Percentiles rank a stretch among this genome's conserved stretches.
Conservation (phyloP, 768 basidiomycete genomes). For the Dictyophora rubrovolvata region DNA sequence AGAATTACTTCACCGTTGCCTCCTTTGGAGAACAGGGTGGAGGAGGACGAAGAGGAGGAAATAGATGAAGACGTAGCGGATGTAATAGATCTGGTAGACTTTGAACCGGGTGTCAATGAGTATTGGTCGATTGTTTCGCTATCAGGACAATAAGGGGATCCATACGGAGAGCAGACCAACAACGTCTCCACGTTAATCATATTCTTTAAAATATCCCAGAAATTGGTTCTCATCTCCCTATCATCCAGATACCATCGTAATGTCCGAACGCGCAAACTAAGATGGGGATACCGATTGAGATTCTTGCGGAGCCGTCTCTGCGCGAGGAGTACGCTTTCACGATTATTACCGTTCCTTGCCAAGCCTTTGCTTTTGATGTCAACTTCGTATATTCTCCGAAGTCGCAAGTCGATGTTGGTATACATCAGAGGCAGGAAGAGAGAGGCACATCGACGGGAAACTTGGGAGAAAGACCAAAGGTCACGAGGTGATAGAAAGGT, state of each 20-base stretch:
- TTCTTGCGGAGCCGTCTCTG: background rate
- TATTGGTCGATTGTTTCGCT: background rate
- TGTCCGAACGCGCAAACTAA: background rate
- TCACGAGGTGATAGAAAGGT: background rate
- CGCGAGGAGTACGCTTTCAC: background rate
- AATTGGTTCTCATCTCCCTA: background rate
- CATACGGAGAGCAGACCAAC: background rate
- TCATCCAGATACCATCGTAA: background rate
- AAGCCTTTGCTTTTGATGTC: background rate
- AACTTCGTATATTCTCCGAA: background rate
- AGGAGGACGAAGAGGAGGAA: background rate
- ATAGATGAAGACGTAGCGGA: background rate
- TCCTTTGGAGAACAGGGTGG: background rate
- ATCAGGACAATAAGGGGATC: background rate
- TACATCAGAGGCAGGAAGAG: background rate
- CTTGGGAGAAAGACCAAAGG: background rate
- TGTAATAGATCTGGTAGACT: background rate
- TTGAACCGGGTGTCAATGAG: background rate
- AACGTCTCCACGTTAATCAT: background rate
- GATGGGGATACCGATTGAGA: background rate
- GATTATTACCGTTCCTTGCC: background rate
- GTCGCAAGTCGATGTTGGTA: background rate
- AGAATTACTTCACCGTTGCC: background rate
- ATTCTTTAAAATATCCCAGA: background rate
- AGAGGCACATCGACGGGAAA: background rate